These are phyloP conservation scores for Didymella sp. DNA, from an alignment of 2,329 filamentous ascomycete species.

Conservation along the genomic window DNA sequence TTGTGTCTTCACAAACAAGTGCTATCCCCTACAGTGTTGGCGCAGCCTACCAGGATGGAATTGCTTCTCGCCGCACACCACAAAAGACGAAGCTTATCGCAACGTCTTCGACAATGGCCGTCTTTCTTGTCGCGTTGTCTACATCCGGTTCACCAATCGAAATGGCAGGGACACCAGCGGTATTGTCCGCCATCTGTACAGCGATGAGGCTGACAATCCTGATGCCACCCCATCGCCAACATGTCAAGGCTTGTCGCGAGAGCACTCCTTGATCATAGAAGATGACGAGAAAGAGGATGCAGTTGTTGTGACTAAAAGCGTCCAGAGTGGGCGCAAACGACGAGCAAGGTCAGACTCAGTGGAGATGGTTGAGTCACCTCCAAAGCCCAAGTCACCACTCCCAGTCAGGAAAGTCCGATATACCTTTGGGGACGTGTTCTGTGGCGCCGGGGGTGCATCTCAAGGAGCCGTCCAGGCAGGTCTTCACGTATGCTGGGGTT, in stretches of 20 bases:
- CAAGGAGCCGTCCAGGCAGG: conserved; percentile 2
- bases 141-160: neutral
- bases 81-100: neutral
- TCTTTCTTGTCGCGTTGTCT: neutral
- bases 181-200: neutral
- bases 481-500: neutral
- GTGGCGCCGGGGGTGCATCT: neutral
- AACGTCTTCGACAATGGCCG: neutral
- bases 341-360: neutral
- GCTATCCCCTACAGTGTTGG: neutral
- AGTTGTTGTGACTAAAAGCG: neutral
- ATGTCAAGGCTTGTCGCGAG: neutral
- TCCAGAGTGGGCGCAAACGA: neutral
- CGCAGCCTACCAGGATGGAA: neutral
- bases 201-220: neutral
- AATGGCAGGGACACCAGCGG: neutral
- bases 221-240: neutral
- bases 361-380: neutral
- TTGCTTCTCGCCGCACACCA: neutral
- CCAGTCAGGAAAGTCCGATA: neutral
- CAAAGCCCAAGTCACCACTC: neutral
- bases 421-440: neutral
- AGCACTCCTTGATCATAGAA: neutral
- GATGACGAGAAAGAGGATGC: neutral
- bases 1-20: neutral